Conservation (phyloP, 176 grass and related monocot genomes). For the Oryza meyeriana region DNA sequence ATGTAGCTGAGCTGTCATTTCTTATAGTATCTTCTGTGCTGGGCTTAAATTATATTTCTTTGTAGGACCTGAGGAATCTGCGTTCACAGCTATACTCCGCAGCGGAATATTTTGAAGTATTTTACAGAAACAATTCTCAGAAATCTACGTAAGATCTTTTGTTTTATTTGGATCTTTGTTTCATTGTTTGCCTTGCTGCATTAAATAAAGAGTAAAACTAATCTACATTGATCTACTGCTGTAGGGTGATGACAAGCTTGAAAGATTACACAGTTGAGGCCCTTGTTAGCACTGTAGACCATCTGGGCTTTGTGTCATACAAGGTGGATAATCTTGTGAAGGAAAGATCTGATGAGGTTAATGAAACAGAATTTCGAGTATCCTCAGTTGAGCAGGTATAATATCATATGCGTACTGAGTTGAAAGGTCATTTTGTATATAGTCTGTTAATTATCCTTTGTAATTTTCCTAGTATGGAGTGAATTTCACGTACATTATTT, state of each 20-base stretch:
- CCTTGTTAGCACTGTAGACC: slow-evolving; percentile 81
- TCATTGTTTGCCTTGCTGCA: slow-evolving; percentile 12
- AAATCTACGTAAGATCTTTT: slow-evolving; percentile 61
- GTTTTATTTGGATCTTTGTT: slow-evolving; percentile 13
- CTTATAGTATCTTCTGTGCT: slow-evolving; percentile 44
- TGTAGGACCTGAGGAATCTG: slow-evolving; percentile 95
- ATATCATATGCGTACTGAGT: background rate
- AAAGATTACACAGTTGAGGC: slow-evolving; percentile 89
- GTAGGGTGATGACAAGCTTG: slow-evolving; percentile 76
- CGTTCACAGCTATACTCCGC: slow-evolving; percentile 89
- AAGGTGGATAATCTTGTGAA: slow-evolving; percentile 84
- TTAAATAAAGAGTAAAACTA: background rate
- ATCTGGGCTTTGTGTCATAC: slow-evolving; percentile 89
- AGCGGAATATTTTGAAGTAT: slow-evolving; percentile 94
- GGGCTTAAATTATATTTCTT: slow-evolving; percentile 39
- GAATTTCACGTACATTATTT: background rate
- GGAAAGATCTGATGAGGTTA: slow-evolving; percentile 74
- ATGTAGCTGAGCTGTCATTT: slow-evolving; percentile 29
- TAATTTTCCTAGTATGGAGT: background rate
- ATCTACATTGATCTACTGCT: slow-evolving; percentile 24
- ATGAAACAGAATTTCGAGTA: slow-evolving; percentile 63
- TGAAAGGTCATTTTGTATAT: background rate
- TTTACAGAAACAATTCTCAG: slow-evolving; percentile 67
- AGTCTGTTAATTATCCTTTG: background rate
- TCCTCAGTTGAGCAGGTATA: slow-evolving; percentile 91